Evolutionary conservation across 2,329 filamentous ascomycete genomes (phyloP), one percentile per base, ranked within the genome.

Genomic region (Epichloe amarillans): DNA sequence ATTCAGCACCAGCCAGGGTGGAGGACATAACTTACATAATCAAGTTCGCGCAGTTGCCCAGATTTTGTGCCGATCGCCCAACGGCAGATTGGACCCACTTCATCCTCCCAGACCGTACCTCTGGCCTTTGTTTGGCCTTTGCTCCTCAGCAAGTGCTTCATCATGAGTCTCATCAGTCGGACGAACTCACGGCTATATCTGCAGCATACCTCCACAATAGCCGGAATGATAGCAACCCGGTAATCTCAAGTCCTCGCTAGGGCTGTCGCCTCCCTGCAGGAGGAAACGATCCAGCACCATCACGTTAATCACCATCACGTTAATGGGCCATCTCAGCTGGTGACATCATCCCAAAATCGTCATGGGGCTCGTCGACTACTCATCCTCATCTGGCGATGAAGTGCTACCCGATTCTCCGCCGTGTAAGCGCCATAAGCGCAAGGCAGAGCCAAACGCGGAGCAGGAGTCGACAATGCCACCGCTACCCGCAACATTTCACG

Each of bases 401-500:
- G 53, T 52, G 26, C 54, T 57, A 42, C 53, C 50, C 19, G 53
- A 51, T 30, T 43, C 51, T 26, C 74, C 53, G 26, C 47, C 47
- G 12, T 40, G 40, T 15, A 56, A 56, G 50, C 54, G 52, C 14
- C 43, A 30, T 39, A 55, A 50, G 43, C 37, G 30, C 33, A 45
- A 44, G 12, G 6, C 46, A 37, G 47, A 47, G 23, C 10, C 44
- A 19, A 19, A 42, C 38, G 21, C 41, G 39, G 45, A 36, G 21
- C 21, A 47, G 3, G 51, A 51, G 38, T 57, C 63, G 4, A 59
- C 56, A 5, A 68, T 90, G 37, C 88, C 87, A 33, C 86, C 89
- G 8, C 75, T 96, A 21, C 91, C 90, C 8, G 67, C 81, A 12
- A 71, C 79, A 50, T 97, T 98, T 66, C 86, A 89, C 65, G 86